phyloP scores from a whole-genome alignment of 805 yeast genomes.

The Pichia gijzeniarum region DNA sequence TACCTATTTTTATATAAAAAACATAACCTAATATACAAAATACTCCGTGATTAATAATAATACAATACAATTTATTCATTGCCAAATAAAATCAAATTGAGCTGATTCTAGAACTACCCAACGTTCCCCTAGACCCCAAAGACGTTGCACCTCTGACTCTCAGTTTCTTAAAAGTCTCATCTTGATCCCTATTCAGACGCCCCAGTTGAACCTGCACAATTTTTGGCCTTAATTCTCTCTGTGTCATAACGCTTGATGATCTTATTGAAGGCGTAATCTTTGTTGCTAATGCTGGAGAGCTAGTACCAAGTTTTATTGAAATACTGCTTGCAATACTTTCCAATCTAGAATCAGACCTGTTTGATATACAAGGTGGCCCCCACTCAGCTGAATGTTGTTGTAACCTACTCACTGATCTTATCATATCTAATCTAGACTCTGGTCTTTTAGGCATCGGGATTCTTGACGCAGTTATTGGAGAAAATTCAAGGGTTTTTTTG shows the following conservation, averaged over 20 bases:
- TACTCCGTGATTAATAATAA: no score
- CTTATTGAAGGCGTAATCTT: background rate
- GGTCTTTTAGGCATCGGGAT: constrained; percentile 27
- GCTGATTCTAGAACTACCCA: constrained; percentile 2
- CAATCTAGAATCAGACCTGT: constrained; percentile 12
- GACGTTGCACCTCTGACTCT: constrained; percentile 8
- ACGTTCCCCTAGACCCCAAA: constrained; percentile 2
- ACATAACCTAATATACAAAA: background rate
- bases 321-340: constrained; percentile 10
- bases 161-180: background rate
- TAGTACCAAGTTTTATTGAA: constrained; percentile 13
- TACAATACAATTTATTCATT: constrained; percentile 29
- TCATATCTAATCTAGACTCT: constrained; percentile 20
- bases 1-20: background rate
- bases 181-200: background rate
- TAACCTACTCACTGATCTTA: constrained; percentile 14
- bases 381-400: background rate
- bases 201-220: background rate
- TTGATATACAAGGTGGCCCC: background rate
- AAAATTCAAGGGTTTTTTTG: constrained; percentile 2
- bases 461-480: constrained; percentile 7
- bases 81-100: constrained; percentile 26
- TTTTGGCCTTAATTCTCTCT: background rate
- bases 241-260: constrained; percentile 7
- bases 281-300: constrained; percentile 4